Base-by-base conservation (phyloP, 805 yeast species). In the Suhomyces tanzawaensis region DNA sequence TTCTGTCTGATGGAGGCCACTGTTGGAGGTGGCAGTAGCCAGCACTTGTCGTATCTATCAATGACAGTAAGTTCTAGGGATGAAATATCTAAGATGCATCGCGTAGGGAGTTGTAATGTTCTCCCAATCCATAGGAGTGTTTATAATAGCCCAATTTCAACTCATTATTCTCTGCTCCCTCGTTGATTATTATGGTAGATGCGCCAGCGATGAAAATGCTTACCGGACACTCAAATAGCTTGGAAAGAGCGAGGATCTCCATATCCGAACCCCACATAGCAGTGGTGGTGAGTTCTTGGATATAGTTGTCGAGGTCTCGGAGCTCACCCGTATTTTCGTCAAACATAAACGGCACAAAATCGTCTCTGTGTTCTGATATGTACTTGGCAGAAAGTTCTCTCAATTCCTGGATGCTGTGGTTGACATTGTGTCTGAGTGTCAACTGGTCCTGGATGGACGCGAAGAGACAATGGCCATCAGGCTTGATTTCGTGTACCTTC, bases 211-310 rank as follows among this genome's bases (percentile, higher is more conserved):
- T 79, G 64, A 82, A 69, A 8, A 91, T 81, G 33, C 81, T 71
- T n/a, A 91, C 77, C 0, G 89, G 85, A 48, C 85, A 79, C 42
- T 81, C 71, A 50, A 72, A 85, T n/a, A 76, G 77, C 42, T 78
- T 72, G 1, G 95, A 73, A 28, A 90, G 67, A 0, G 97, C 96
- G 54, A 86, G 60, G 14, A 91, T 80, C 65, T 91, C 99, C 68
- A 88, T 69, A 51, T 93, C 97, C 7, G 96, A 93, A 18, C 99
- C 99, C 99, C 99, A 91, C 70, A 85, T 77, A 0, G 95, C 81
- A 0, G 96, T 87, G n/a, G 59, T 68, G 42, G 76, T 84, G 41
- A 91, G 71, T 45, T 81, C 82, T 3, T 67, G 59, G 3, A 86
- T 74, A 57, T 93, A 93, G 16, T 76, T 77, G 26, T 76, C 81